Base-by-base conservation (phyloP, 768 basidiomycete species). In the Boletus coccyginus region DNA sequence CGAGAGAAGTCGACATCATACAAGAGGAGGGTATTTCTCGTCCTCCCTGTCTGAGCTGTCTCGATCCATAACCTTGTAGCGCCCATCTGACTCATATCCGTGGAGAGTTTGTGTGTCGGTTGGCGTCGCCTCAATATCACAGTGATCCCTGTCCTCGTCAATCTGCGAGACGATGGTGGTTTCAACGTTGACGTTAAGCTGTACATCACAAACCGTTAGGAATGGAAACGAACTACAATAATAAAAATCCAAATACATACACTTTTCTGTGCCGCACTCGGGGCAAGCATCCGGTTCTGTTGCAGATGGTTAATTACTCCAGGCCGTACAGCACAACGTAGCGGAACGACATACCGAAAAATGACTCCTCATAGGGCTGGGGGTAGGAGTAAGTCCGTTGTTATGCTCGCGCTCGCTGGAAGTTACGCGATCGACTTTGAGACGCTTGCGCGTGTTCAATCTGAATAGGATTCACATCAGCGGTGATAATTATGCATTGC, bases 111-210 rank as follows among this genome's bases (percentile, higher is more conserved):
- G 63, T 11, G 52, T 45, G n/a, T 49, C 46, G 1, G 16, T 32
- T 5, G 50, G 57, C 21, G 33, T n/a, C 32, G 57, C 42, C 19
- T 70, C 69, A 7, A 70, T 53, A 24, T 70, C 70, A 14, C 41
- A 57, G 24, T 55, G 57, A n/a, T 60, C 62, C 36, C 62, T 60
- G 35, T 60, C 51, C 11, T 67, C 71, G 36, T 71, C 70, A 3
- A 71, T 66, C 32, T 67, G 66, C 13, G 70, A 71, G 7, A 71
- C 66, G 14, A 73, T 58, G 5, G 71, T 71, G 0, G 71, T 71
- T 27, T 71, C 70, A 4, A 71, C 71, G 42, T 71, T 71, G 57
- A 71, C 70, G 14, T 73, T 71, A 3, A 71, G 58, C 43, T 64
- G 67, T 16, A 62, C 10, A 60, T 59, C 5, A 1, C 0, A 11